Evolutionary conservation across 495 filamentous ascomycete species (phyloP).

Genomic region (Haplographium delicatum): DNA sequence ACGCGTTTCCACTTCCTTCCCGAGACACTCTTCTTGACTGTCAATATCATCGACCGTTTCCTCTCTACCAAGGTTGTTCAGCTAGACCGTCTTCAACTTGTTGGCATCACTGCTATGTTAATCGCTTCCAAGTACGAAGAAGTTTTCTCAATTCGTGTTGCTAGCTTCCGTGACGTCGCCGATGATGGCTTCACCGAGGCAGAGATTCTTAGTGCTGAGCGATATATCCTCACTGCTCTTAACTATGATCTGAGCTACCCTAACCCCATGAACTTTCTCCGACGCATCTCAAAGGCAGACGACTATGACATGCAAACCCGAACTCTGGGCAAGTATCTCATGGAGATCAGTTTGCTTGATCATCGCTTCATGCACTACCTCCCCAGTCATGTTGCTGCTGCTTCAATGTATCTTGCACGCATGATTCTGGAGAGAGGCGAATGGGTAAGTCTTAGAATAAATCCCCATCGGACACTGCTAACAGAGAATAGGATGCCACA

Average conservation of each 20-base stretch:
- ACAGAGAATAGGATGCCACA: conserved; percentile 55
- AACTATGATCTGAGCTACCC: conserved; percentile 98
- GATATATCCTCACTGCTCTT: conserved; percentile 81
- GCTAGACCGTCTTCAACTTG: conserved; percentile 89
- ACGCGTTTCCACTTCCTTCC: conserved; percentile 93
- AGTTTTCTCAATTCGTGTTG: conserved; percentile 91
- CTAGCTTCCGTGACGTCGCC: conserved; percentile 93
- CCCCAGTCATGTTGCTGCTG: conserved; percentile 85
- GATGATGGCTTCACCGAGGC: conserved; percentile 95
- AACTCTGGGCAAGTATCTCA: conserved; percentile 95
- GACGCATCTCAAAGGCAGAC: conserved; percentile 96
- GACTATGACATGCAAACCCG: conserved; percentile 97
- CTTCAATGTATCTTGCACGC: conserved; percentile 90
- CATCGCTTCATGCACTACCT: conserved; percentile 83
- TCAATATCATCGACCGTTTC: conserved; percentile 98
- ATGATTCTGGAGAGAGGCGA: conserved; percentile 81
- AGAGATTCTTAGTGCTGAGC: conserved; percentile 95
- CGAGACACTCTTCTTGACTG: conserved; percentile 94
- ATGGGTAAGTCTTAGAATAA: conserved; percentile 61
- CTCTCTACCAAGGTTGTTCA: conserved; percentile 89
- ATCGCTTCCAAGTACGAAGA: conserved; percentile 99
- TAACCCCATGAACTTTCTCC: conserved; percentile 99
- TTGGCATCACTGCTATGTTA: conserved; percentile 98
- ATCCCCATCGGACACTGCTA: conserved; percentile 25
- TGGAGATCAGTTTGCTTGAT: conserved; percentile 94